Percentiles rank a stretch among this genome's conserved stretches.
phyloP scores from a whole-genome alignment of 345 rosid species.

The Gossypium rotundifolium region DNA sequence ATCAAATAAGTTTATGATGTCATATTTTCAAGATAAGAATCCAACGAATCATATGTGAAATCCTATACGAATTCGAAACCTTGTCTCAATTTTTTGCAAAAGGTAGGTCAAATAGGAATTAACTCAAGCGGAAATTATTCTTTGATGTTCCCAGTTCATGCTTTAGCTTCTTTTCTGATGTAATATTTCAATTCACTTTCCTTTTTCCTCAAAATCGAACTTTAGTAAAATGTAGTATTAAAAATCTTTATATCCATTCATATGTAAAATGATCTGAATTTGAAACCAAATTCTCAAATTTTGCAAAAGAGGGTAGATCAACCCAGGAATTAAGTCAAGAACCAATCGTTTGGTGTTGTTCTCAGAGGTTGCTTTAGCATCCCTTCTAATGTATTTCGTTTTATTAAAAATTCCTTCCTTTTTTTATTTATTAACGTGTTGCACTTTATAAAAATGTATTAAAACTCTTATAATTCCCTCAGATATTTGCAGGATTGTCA shows the following conservation, averaged over 20 bases:
- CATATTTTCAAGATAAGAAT: not conserved
- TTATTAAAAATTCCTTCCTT: conserved; percentile 1
- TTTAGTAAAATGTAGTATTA: conserved; percentile 44
- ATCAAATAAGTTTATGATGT: not conserved
- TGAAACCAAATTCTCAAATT: not conserved
- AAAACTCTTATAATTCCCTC: conserved; percentile 88
- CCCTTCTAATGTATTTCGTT: not conserved
- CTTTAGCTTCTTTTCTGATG: not conserved
- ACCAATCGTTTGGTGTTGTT: not conserved
- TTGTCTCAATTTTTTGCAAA: not conserved
- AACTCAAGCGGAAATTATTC: not conserved
- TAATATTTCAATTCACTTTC: not conserved
- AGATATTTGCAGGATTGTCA: conserved; percentile 98
- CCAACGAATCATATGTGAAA: not conserved
- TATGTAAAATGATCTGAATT: not conserved
- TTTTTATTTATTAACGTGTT: not conserved
- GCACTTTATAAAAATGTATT: conserved; percentile 40
- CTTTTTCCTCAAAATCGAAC: not conserved
- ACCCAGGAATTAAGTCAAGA: not conserved
- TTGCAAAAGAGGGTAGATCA: not conserved
- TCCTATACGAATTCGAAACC: not conserved
- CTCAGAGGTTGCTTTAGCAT: conserved; percentile 1
- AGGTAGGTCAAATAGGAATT: not conserved
- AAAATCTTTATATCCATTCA: conserved; percentile 54
- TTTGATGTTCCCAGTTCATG: not conserved